A percentile compares a stretch with the other conserved stretches of the same genome.
Evolutionary conservation across 495 filamentous ascomycete genomes (phyloP).

Genomic region (Rusavskia elegans): DNA sequence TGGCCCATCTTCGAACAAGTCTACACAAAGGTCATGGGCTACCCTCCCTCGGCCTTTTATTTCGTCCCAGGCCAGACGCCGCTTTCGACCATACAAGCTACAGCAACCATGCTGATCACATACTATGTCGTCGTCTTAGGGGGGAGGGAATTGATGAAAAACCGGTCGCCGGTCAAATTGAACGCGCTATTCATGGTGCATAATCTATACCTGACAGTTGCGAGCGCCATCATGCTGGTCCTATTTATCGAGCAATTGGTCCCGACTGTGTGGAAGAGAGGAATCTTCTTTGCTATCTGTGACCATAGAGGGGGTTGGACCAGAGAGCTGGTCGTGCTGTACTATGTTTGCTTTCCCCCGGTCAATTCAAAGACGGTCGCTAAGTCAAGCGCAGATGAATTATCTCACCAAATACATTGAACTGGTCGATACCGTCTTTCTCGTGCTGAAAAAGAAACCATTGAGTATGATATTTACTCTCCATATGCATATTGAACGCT

Average conservation of each 20-base stretch:
- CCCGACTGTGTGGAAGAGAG: conserved; percentile 40
- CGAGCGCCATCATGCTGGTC: conserved; percentile 43
- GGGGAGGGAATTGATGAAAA: conserved; percentile 51
- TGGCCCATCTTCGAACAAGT: conserved; percentile 90
- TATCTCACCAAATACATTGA: conserved; percentile 62
- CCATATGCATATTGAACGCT: neutral
- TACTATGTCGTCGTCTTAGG: conserved; percentile 56
- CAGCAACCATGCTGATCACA: conserved; percentile 35
- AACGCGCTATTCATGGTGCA: conserved; percentile 55
- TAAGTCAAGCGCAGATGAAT: conserved; percentile 42
- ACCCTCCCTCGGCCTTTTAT: conserved; percentile 41
- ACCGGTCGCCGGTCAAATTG: conserved; percentile 38
- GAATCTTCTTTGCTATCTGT: conserved; percentile 51
- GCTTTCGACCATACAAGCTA: conserved; percentile 42
- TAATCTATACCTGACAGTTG: conserved; percentile 47
- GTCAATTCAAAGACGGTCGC: neutral
- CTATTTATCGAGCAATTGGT: conserved; percentile 51
- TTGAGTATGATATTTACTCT: conserved; percentile 25
- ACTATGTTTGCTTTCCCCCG: conserved; percentile 39
- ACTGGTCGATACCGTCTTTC: conserved; percentile 53
- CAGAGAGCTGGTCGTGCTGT: conserved; percentile 44
- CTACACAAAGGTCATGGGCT: conserved; percentile 57
- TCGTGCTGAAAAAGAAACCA: conserved; percentile 64
- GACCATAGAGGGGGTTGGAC: conserved; percentile 52
- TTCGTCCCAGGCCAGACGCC: conserved; percentile 43